Percentiles rank a stretch among this genome's conserved stretches.
phyloP scores from a whole-genome alignment of 441 rosid genomes.

The Arabidopsis hybrid region DNA sequence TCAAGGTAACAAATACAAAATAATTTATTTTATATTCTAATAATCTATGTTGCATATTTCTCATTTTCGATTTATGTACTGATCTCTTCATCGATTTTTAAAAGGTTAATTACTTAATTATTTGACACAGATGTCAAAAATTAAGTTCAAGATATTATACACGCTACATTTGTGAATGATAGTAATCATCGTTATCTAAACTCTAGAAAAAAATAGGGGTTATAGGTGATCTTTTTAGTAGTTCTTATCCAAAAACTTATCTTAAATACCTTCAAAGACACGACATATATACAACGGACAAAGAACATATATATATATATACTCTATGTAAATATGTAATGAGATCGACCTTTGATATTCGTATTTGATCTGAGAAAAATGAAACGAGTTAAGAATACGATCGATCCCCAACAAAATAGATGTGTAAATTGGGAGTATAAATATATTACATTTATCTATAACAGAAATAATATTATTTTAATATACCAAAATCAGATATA shows the following conservation, averaged over 20 bases:
- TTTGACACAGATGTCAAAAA: neutral
- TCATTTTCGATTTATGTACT: neutral
- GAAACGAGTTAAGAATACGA: slow-evolving; percentile 1
- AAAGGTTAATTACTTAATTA: neutral
- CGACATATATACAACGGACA: neutral
- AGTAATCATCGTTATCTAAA: slow-evolving; percentile 18
- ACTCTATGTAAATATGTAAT: slow-evolving; percentile 4
- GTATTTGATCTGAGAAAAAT: slow-evolving; percentile 5
- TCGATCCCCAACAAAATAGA: neutral
- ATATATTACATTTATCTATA: neutral
- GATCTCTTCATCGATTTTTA: too few relatives aligned
- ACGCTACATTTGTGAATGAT: neutral
- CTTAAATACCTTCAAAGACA: slow-evolving; percentile 12
- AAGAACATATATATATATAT: neutral
- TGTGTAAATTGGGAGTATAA: neutral
- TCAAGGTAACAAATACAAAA: neutral
- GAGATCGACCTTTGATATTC: slow-evolving; percentile 1
- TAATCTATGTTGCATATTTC: neutral
- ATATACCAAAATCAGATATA: neutral
- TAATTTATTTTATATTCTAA: too few relatives aligned
- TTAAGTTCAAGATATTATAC: slow-evolving; percentile 4
- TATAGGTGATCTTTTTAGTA: neutral
- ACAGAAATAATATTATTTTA: neutral
- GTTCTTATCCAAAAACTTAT: slow-evolving; percentile 25
- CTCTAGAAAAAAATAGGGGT: neutral